phyloP scores from a whole-genome alignment of 306 rosid genomes.

The Cicer cuneatum region DNA sequence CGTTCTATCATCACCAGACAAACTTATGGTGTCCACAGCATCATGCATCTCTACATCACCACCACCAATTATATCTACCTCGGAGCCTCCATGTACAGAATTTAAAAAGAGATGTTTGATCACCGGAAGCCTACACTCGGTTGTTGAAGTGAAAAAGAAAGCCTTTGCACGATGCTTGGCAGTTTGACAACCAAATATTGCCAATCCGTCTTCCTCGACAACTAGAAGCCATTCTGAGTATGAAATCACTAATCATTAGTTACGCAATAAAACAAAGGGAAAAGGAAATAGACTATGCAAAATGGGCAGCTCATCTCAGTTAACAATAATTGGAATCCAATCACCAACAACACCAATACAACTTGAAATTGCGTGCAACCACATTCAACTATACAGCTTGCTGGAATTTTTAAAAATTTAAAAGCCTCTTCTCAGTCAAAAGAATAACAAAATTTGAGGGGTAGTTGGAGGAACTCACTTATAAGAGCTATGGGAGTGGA shows the following conservation, averaged over 20 bases:
- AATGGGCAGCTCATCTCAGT: slow-evolving; percentile 40
- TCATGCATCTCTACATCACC: slow-evolving; percentile 78
- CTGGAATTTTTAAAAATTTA: slow-evolving; percentile 36
- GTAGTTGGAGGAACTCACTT: slow-evolving; percentile 57
- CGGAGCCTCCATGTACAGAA: slow-evolving; percentile 36
- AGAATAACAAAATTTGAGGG: slow-evolving; percentile 23
- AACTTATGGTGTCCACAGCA: slow-evolving; percentile 46
- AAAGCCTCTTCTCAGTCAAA: background rate
- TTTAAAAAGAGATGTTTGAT: slow-evolving; percentile 38
- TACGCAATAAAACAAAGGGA: slow-evolving; percentile 1
- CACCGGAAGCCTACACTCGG: slow-evolving; percentile 48
- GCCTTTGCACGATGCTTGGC: slow-evolving; percentile 60
- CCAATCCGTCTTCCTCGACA: slow-evolving; percentile 65
- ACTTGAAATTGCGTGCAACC: slow-evolving; percentile 32
- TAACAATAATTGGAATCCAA: slow-evolving; percentile 42
- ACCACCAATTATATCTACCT: slow-evolving; percentile 46
- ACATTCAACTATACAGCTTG: slow-evolving; percentile 31
- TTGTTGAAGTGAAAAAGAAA: slow-evolving; percentile 52
- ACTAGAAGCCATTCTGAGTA: slow-evolving; percentile 76
- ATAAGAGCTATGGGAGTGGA: slow-evolving; percentile 73
- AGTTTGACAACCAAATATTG: slow-evolving; percentile 54
- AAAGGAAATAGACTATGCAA: slow-evolving; percentile 14
- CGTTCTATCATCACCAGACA: slow-evolving; percentile 44
- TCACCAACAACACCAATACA: slow-evolving; percentile 38
- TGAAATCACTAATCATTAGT: slow-evolving; percentile 31